Base-by-base conservation (phyloP, 805 yeast species). In the Brettanomyces bruxellensis region DNA sequence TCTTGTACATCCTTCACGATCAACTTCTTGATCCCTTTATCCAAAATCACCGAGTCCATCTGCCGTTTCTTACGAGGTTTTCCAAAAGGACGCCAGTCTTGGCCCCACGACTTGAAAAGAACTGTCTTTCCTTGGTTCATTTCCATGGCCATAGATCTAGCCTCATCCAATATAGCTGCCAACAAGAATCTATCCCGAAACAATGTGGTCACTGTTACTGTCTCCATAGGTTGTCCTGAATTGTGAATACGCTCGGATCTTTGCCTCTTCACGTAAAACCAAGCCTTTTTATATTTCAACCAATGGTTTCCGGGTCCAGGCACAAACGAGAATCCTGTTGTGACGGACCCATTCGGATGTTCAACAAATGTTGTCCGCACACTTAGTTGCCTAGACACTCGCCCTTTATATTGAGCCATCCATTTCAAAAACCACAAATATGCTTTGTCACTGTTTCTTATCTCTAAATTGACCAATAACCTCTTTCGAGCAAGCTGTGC, bases 11-110 rank as follows among this genome's bases (percentile, higher is more conserved):
- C 99, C 1, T 58, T 55, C 3, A 86, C 59, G 23, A 93, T 78
- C 8, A 61, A 54, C 48, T 83, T 86, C 49, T 80, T 80, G 44
- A 93, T 71, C 2, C 86, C 89, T 24, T 73, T 63, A 62, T 89
- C 98, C 45, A 93, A 68, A 25, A 93, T 81, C 13, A 93, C 99
- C 6, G 95, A 85, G 4, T 85, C 91, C 36, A 91, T 66, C 25
- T 83, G 66, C 55, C 99, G 73, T 66, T 91, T 91, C 56, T 81
- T 83, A 51, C 96, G 75, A 1, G 99, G 98, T 60, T 83, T 90
- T 2, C 99, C 99, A 69, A 93, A 93, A 4, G 95, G 95, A 58
- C 98, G 73, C 99, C 99, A 93, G 59, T 93, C 99, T 28, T 96
- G 96, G 1, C 98, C 99, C 87, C 93, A 91, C 9, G 96, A 85